Conservation (phyloP, 2,329 filamentous ascomycete genomes). For the Didymella segeticola region DNA sequence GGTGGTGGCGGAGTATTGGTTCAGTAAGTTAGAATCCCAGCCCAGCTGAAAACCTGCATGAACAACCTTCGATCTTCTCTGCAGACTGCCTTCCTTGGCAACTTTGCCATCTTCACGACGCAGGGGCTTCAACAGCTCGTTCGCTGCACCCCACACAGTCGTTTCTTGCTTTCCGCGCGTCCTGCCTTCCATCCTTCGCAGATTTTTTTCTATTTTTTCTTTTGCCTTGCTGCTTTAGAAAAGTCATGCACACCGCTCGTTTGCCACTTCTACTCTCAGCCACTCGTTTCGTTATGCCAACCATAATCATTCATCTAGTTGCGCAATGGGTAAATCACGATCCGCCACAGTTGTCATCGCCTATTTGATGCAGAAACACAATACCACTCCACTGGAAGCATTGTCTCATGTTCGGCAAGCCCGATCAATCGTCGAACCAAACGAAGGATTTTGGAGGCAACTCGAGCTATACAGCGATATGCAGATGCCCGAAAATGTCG, state of each 20-base stretch:
- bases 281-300: conserved; percentile 46
- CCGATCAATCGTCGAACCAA: conserved; percentile 84
- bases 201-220: conserved; percentile 17
- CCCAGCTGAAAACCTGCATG: conserved; percentile 44
- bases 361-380: conserved; percentile 72
- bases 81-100: conserved; percentile 39
- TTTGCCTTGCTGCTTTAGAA: conserved; percentile 26
- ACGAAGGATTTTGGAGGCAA: conserved; percentile 89
- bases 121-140: conserved; percentile 19
- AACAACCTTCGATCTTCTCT: conserved; percentile 39
- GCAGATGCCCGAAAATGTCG: conserved; percentile 75
- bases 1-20: conserved; percentile 68
- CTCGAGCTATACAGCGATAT: conserved; percentile 87
- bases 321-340: conserved; percentile 91
- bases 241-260: conserved; percentile 43
- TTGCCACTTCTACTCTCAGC: conserved; percentile 41
- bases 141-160: conserved; percentile 7
- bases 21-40: conserved; percentile 67
- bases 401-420: conserved; percentile 72
- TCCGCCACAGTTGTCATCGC: conserved; percentile 85
- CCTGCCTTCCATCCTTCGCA: conserved; percentile 23
- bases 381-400: conserved; percentile 66
- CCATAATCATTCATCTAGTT: conserved; percentile 58
- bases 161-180: conserved; percentile 31
- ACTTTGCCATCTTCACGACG: conserved; percentile 41